phyloP scores from a whole-genome alignment of 2,329 filamentous ascomycete genomes.

The Xylariaceae sp. region DNA sequence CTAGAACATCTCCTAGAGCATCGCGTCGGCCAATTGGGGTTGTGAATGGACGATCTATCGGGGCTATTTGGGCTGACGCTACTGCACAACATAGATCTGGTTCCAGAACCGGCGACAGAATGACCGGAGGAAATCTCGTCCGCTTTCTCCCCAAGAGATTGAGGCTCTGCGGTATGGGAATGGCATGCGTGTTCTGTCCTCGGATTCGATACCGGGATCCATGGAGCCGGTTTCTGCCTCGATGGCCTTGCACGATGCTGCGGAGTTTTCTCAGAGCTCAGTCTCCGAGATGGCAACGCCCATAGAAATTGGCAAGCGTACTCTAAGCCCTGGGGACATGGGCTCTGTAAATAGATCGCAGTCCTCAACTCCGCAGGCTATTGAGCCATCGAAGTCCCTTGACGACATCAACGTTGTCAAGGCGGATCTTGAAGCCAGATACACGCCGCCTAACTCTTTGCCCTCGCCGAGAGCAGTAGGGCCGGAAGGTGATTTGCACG shows the following conservation, averaged over 20 bases:
- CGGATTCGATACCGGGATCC: slow-evolving; percentile 34
- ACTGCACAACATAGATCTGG: slow-evolving; percentile 67
- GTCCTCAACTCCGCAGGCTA: slow-evolving; percentile 22
- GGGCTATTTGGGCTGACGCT: slow-evolving; percentile 21
- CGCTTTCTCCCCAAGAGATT: slow-evolving; percentile 72
- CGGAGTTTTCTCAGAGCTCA: slow-evolving; percentile 16
- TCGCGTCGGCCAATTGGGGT: background rate
- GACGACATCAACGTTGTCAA: background rate
- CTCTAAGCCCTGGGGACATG: slow-evolving; percentile 20
- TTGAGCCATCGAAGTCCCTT: slow-evolving; percentile 2
- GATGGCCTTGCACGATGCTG: slow-evolving; percentile 17
- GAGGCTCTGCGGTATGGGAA: slow-evolving; percentile 52
- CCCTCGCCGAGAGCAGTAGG: slow-evolving; percentile 23
- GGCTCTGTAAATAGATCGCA: slow-evolving; percentile 20
- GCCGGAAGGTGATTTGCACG: slow-evolving; percentile 20
- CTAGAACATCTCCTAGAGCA: background rate
- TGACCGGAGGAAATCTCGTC: slow-evolving; percentile 81
- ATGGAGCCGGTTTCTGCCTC: slow-evolving; percentile 31
- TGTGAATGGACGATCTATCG: background rate
- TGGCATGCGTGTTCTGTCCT: slow-evolving; percentile 46
- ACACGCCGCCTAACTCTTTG: slow-evolving; percentile 17
- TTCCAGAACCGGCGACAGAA: slow-evolving; percentile 95
- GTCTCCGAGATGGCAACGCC: slow-evolving; percentile 16
- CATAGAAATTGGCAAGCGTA: slow-evolving; percentile 17
- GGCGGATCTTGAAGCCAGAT: slow-evolving; percentile 14